Evolutionary conservation across 345 rosid genomes (phyloP).

Genomic region (Populus alba): DNA sequence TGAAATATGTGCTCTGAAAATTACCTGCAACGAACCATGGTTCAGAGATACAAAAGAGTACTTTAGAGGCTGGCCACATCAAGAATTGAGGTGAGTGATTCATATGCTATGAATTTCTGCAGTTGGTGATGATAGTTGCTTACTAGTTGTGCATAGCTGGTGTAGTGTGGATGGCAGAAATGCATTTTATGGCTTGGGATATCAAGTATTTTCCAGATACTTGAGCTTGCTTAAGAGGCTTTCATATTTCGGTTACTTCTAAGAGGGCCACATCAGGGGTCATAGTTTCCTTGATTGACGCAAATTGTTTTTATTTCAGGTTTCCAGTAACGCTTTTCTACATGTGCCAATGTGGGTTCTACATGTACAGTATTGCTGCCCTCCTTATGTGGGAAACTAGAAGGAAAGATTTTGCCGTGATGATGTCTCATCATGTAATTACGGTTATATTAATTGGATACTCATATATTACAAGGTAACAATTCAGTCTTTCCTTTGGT

Average conservation of each 20-base stretch:
- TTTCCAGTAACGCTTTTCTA: constrained; percentile 62
- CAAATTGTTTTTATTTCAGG: constrained; percentile 40
- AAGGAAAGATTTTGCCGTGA: constrained; percentile 91
- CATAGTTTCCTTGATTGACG: not conserved
- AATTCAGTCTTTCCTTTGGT: not conserved
- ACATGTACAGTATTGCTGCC: constrained; percentile 75
- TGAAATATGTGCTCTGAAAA: constrained; percentile 57
- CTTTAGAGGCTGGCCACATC: constrained; percentile 87
- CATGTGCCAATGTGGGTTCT: constrained; percentile 96
- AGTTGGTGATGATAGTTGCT: not conserved
- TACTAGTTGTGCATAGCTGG: not conserved
- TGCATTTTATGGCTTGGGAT: not conserved
- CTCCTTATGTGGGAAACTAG: constrained; percentile 91
- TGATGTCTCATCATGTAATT: constrained; percentile 98
- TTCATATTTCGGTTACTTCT: not conserved
- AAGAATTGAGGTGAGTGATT: constrained; percentile 72
- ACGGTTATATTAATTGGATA: constrained; percentile 71
- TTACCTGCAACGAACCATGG: constrained; percentile 69
- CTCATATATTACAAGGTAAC: constrained; percentile 78
- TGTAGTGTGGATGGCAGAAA: not conserved
- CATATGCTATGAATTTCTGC: constrained; percentile 5
- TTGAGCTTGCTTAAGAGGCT: constrained; percentile 3
- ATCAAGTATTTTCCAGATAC: not conserved
- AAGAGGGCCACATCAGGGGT: not conserved
- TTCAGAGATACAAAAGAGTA: constrained; percentile 50